These are phyloP conservation scores for Triticum timopheevii DNA, from an alignment of 176 grass and related monocot species.

Conservation along the genomic window DNA sequence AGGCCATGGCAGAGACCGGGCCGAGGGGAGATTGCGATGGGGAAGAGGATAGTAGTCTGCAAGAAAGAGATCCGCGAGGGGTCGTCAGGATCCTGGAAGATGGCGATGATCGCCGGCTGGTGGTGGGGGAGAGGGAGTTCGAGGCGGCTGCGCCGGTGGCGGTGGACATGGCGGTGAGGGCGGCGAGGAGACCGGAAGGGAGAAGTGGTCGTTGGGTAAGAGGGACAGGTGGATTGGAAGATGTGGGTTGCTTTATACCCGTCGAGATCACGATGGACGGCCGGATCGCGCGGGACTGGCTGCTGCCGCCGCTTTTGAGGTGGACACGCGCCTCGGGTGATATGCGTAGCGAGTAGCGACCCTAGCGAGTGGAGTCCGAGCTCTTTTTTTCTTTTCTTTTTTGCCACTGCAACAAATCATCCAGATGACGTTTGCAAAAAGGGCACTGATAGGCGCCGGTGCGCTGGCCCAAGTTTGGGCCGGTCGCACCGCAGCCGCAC, in stretches of 20 bases:
- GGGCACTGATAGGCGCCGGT: too few relatives aligned
- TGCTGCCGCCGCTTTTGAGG: neutral
- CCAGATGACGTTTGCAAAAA: too few relatives aligned
- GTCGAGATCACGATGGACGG: slow-evolving; percentile 27
- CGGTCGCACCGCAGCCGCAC: too few relatives aligned
- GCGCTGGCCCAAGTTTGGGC: too few relatives aligned
- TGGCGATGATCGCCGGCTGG: neutral
- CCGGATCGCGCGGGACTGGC: neutral
- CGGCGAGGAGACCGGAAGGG: slow-evolving; percentile 20
- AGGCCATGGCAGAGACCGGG: slow-evolving; percentile 13
- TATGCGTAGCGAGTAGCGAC: too few relatives aligned
- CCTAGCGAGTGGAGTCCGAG: too few relatives aligned
- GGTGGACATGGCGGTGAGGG: slow-evolving; percentile 18
- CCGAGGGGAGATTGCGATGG: neutral
- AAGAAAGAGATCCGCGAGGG: neutral
- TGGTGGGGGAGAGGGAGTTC: neutral
- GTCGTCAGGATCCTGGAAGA: neutral
- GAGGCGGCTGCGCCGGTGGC: slow-evolving; percentile 10
- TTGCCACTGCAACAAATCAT: too few relatives aligned
- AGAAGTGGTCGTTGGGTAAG: neutral
- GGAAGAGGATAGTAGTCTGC: neutral
- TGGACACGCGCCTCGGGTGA: neutral
- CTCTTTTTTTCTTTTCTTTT: too few relatives aligned
- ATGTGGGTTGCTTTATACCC: neutral
- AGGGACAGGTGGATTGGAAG: neutral